These are phyloP conservation scores for Metschnikowia lochheadii DNA, from an alignment of 805 yeast species.

Conservation along the genomic window DNA sequence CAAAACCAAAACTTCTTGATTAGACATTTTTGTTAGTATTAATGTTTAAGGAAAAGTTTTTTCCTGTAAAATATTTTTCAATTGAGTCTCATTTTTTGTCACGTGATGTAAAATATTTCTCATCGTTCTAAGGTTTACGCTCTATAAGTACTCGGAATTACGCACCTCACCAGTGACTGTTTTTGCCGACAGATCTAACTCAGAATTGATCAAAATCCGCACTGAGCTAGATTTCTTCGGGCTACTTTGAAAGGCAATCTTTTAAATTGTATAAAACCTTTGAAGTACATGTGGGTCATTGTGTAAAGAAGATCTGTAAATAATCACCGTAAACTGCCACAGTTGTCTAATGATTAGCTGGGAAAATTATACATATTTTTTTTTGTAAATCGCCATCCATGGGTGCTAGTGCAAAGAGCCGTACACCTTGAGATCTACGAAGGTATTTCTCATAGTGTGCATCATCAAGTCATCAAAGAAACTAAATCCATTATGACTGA, in stretches of 20 bases:
- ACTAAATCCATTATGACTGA: slow-evolving; percentile 2
- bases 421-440: not conserved
- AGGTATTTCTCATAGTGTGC: not conserved
- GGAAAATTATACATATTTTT: not conserved
- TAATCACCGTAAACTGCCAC: not conserved
- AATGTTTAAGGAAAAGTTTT: slow-evolving; percentile 8
- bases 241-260: not conserved
- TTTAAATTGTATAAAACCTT: not conserved
- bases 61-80: slow-evolving; percentile 8
- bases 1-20: slow-evolving; percentile 95
- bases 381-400: not conserved
- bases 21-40: slow-evolving; percentile 49
- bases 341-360: not conserved
- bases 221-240: not conserved
- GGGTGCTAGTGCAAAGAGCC: not conserved
- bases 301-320: not conserved
- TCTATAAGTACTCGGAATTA: slow-evolving; percentile 35
- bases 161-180: slow-evolving; percentile 35
- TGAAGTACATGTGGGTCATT: not conserved
- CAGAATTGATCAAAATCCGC: not conserved
- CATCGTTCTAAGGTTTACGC: slow-evolving; percentile 26
- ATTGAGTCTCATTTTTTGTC: slow-evolving; percentile 14
- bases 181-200: slow-evolving; percentile 22
- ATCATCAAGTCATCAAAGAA: not conserved
- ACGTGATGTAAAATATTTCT: slow-evolving; percentile 8